Base-by-base conservation (phyloP, 2,329 filamentous ascomycete species). In the Penicillium sp. region DNA sequence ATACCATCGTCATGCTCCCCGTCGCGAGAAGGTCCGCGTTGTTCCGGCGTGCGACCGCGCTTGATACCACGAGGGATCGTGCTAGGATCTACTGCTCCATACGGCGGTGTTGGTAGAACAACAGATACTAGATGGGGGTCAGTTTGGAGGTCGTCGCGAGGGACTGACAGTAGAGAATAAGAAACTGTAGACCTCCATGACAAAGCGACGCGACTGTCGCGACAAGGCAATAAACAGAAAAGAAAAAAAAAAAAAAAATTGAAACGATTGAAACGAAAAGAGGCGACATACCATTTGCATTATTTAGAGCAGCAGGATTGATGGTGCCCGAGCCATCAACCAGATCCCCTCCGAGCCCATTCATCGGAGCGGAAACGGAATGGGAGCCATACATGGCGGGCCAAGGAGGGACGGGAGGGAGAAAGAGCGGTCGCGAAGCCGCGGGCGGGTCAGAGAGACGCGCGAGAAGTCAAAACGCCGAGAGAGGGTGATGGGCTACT, bases 291-390 rank as follows among this genome's bases (percentile, higher is more conserved):
- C 91, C 88, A 83, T 88, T 83, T 52, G 56, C 13, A 76, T 89
- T 89, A 82, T 90, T 92, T 82, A 96, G 85, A 67, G 90, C 91
- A 74, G 91, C 91, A 77, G 92, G 92, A 84, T 96, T 92, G 84
- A 96, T 95, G 76, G 92, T 96, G 77, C 90, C 91, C 83, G 90
- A 90, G 78, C 91, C 90, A 86, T 91, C 90, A 72, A 85, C 82
- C 64, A 81, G 74, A 61, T 80, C 79, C 62, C 72, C 74, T 68
- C 75, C 78, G 70, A 84, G 76, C 80, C 88, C 87, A 83, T 89
- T 90, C 84, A 89, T 90, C 79, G 88, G 85, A 79, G 86, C 84
- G 78, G 85, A 82, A 77, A 86, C 83, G 83, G 76, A 75, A 64
- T 80, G 78, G 69, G 78, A 73, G 58, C 78, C 77, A 75, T 83